These are phyloP conservation scores for Exophiala aquamarina DNA, from an alignment of 2,329 filamentous ascomycete genomes.

Conservation along the genomic window DNA sequence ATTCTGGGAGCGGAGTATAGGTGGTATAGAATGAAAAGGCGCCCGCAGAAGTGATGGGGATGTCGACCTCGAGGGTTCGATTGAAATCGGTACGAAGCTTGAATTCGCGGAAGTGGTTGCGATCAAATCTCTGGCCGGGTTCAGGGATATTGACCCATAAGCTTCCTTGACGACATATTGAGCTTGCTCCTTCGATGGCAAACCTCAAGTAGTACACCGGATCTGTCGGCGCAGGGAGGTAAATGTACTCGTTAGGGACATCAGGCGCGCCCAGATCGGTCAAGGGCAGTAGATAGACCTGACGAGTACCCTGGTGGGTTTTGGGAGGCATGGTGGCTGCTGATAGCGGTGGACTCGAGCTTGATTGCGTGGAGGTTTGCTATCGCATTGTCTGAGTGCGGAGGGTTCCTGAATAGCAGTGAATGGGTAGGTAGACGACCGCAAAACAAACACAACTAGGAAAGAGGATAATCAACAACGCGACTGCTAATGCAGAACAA, in stretches of 20 bases:
- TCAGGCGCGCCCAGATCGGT: conserved; percentile 92
- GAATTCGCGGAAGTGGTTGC: conserved; percentile 73
- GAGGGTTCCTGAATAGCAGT: conserved; percentile 5
- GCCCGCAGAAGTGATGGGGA: conserved; percentile 78
- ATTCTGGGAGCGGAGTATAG: conserved; percentile 80
- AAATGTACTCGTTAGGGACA: conserved; percentile 86
- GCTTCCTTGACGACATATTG: conserved; percentile 90
- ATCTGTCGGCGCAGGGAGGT: conserved; percentile 75
- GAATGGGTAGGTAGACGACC: conserved; percentile 4
- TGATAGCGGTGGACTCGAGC: not conserved
- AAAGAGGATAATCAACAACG: no score
- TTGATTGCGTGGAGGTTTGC: not conserved
- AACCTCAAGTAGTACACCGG: conserved; percentile 58
- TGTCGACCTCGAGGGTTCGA: conserved; percentile 81
- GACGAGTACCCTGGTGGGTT: conserved; percentile 27
- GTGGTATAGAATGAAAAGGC: conserved; percentile 94
- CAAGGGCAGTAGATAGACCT: conserved; percentile 85
- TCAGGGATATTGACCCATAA: conserved; percentile 95
- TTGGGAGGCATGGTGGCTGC: conserved; percentile 23
- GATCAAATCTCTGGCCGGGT: conserved; percentile 71
- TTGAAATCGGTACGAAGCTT: conserved; percentile 93
- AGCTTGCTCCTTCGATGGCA: conserved; percentile 49
- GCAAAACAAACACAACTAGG: not conserved
- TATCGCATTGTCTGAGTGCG: conserved; percentile 14
- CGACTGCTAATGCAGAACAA: no score